phyloP scores from a whole-genome alignment of 352 stramenopile species.

The Phytophthora fragariaefolia region DNA sequence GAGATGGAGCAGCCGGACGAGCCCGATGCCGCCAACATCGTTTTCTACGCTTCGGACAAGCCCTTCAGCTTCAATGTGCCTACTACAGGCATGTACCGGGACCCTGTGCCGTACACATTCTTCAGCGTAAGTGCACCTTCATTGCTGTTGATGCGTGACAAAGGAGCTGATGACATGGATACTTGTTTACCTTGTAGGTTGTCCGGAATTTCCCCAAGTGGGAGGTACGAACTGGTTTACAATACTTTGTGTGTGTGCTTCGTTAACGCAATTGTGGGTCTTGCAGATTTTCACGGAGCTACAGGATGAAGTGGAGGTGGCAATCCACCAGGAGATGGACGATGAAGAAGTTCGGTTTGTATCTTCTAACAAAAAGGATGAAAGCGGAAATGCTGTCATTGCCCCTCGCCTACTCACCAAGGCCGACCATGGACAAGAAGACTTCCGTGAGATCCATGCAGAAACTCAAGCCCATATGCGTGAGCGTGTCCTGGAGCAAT shows the following conservation, averaged over 20 bases:
- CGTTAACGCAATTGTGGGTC: not conserved
- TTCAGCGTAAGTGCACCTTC: slow-evolving; percentile 50
- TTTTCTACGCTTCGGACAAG: slow-evolving; percentile 80
- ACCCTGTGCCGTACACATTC: slow-evolving; percentile 57
- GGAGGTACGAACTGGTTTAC: slow-evolving; percentile 47
- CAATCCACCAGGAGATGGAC: slow-evolving; percentile 54
- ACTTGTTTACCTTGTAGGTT: slow-evolving; percentile 40
- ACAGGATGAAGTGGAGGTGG: slow-evolving; percentile 45
- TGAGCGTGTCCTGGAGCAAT: slow-evolving; percentile 64
- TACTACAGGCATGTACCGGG: slow-evolving; percentile 50
- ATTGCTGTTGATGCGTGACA: not conserved
- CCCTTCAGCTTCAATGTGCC: slow-evolving; percentile 73
- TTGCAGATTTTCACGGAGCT: slow-evolving; percentile 71
- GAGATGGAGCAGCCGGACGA: slow-evolving; percentile 58
- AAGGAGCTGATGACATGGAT: not conserved
- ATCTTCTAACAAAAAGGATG: slow-evolving; percentile 10
- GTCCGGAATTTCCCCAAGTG: slow-evolving; percentile 68
- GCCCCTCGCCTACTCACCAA: slow-evolving; percentile 53
- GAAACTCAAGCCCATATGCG: slow-evolving; percentile 74
- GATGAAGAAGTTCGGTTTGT: slow-evolving; percentile 64
- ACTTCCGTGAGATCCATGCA: slow-evolving; percentile 57
- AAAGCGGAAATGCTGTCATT: slow-evolving; percentile 1
- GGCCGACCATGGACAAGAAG: slow-evolving; percentile 56
- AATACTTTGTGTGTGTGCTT: not conserved
- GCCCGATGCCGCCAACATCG: slow-evolving; percentile 61